Conservation (phyloP, 2,329 filamentous ascomycete genomes). For the Neonectria punicea region DNA sequence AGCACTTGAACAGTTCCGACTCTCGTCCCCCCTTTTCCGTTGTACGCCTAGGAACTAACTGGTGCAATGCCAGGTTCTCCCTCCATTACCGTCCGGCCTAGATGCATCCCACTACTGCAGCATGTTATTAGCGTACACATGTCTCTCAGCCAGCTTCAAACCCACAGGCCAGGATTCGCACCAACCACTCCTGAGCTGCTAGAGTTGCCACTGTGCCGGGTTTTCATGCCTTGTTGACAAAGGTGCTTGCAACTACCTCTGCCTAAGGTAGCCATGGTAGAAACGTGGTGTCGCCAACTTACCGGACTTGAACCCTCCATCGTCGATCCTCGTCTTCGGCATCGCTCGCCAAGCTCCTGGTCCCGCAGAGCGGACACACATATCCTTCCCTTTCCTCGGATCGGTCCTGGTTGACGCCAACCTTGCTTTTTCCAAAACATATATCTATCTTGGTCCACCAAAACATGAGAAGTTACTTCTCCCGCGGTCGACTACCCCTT, state of each 20-base stretch:
- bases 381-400: slow-evolving; percentile 10
- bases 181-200: slow-evolving; percentile 19
- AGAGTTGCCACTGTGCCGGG: slow-evolving; percentile 15
- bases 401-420: slow-evolving; percentile 7
- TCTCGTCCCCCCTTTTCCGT: slow-evolving; percentile 34
- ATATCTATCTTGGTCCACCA: slow-evolving; percentile 32
- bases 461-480: slow-evolving; percentile 32
- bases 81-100: slow-evolving; percentile 28
- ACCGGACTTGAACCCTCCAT: slow-evolving; percentile 8
- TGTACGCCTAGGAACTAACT: slow-evolving; percentile 10
- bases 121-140: slow-evolving; percentile 35
- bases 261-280: slow-evolving; percentile 3
- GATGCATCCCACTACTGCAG: slow-evolving; percentile 43
- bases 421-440: slow-evolving; percentile 36
- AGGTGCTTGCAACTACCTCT: neutral
- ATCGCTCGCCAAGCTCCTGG: slow-evolving; percentile 5
- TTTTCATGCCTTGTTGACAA: slow-evolving; percentile 3
- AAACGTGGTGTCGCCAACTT: slow-evolving; percentile 12
- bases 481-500: slow-evolving; percentile 33
- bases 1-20: slow-evolving; percentile 9
- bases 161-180: slow-evolving; percentile 28
- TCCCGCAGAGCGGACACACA: neutral
- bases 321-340: slow-evolving; percentile 10
- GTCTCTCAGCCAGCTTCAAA: slow-evolving; percentile 30
- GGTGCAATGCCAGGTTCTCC: slow-evolving; percentile 30